Conservation (phyloP, 495 filamentous ascomycete genomes). For the Penicillium robsamsonii region DNA sequence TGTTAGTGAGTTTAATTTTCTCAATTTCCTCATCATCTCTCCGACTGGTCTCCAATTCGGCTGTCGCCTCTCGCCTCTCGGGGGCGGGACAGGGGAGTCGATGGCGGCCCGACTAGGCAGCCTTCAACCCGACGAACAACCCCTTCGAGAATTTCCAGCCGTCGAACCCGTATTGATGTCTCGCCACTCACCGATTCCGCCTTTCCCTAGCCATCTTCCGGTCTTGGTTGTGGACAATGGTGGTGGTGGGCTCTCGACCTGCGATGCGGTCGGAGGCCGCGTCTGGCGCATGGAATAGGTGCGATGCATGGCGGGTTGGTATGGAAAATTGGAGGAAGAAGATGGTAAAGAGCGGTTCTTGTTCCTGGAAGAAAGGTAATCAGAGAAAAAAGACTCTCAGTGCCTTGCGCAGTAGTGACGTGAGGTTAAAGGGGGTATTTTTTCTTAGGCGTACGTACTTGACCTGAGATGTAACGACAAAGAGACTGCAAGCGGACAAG, state of each 20-base stretch:
- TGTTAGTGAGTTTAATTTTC: conserved; percentile 20
- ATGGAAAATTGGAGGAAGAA: conserved; percentile 1
- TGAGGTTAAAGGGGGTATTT: conserved; percentile 27
- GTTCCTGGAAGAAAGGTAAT: conserved; percentile 23
- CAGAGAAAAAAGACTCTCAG: conserved; percentile 17
- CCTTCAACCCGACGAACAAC: conserved; percentile 3
- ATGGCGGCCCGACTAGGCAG: conserved; percentile 21
- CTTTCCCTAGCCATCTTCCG: conserved; percentile 79
- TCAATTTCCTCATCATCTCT: background rate
- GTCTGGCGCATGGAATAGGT: conserved; percentile 98
- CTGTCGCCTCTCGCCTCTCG: background rate
- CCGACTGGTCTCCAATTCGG: background rate
- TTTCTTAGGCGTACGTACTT: conserved; percentile 12
- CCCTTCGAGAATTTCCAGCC: background rate
- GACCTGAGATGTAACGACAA: conserved; percentile 36
- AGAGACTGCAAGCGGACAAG: conserved; percentile 33
- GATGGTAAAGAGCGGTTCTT: conserved; percentile 9
- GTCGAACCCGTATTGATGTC: background rate
- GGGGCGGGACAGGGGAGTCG: conserved; percentile 1
- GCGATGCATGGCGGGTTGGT: conserved; percentile 70
- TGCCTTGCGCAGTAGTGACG: conserved; percentile 45
- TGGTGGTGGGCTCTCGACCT: conserved; percentile 89
- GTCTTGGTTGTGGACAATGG: conserved; percentile 89
- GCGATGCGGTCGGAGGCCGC: conserved; percentile 87
- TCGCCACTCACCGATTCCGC: conserved; percentile 70